Evolutionary conservation across 495 filamentous ascomycete species (phyloP), one percentile per base, ranked within the genome.

Genomic region (Xylaria venustula): DNA sequence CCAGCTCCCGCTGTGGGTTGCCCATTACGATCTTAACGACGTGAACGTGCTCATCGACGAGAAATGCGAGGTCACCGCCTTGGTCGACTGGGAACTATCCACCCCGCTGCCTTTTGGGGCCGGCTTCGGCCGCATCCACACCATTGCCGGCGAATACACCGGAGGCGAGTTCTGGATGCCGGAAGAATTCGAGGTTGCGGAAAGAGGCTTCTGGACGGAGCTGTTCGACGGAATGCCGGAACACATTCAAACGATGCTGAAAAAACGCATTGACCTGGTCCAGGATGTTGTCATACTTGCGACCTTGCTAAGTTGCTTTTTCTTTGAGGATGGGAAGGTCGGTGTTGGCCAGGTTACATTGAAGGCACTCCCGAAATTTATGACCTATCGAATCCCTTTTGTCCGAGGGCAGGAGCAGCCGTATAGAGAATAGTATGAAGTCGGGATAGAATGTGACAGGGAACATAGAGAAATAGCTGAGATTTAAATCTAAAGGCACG

Each of bases 31-130:
- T 53, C 65, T 74, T 12, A 75, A 75, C 62, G 61, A 70, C 12
- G 60, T 74, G 32, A 76, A 75, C 53, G 61, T 73, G 12, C 61
- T 76, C 32, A 54, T 74, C 26, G 64, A 74, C 54, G 66, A 70
- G 61, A 59, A 74, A 40, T 71, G 57, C 53, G 47, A 67, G 20
- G 63, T 74, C 19, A 64, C 72, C 48, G 68, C 60, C 36, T 64
- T 74, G 23, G 60, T 75, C 30, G 72, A 74, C 63, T 72, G 69
- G 72, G 67, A 74, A 62, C 49, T 75, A 32, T 75, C 71, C 23
- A 62, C 54, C 17, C 71, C 71, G n/a, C 61, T 67, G 36, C 70
- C 71, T 30, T 72, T 75, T 56, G 71, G 73, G 36, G 66, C 66
- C 36, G 66, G 68, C 56, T 70, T 73, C 49, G 61, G 71, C 54